These are phyloP conservation scores for Fusarium buharicum DNA, from an alignment of 2,329 filamentous ascomycete genomes.

Conservation along the genomic window DNA sequence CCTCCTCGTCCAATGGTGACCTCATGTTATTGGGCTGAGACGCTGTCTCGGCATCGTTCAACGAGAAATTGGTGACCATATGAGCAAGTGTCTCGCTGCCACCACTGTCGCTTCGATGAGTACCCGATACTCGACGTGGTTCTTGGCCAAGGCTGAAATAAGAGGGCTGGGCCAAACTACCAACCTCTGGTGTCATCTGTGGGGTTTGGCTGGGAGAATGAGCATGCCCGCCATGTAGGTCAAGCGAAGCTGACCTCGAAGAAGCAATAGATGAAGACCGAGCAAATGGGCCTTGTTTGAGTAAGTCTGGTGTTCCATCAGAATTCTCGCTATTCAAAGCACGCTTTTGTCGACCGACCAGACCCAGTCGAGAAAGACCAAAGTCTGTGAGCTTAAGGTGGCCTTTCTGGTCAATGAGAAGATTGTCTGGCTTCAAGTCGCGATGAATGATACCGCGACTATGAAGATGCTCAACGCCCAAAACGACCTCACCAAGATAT, in stretches of 20 bases:
- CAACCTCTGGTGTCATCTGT: conserved; percentile 79
- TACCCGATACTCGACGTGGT: conserved; percentile 73
- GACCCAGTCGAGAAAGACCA: conserved; percentile 94
- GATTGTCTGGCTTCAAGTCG: conserved; percentile 95
- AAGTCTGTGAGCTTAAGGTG: conserved; percentile 98
- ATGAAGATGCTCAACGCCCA: conserved; percentile 97
- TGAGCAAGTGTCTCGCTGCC: conserved; percentile 86
- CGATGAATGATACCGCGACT: conserved; percentile 95
- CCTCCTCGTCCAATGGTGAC: conserved; percentile 80
- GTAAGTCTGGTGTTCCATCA: conserved; percentile 89
- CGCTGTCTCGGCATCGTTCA: conserved; percentile 68
- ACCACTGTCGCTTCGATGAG: conserved; percentile 89
- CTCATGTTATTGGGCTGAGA: conserved; percentile 59
- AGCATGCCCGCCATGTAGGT: conserved; percentile 73
- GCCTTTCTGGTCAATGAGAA: conserved; percentile 95
- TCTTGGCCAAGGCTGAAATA: conserved; percentile 86
- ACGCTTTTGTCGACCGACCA: conserved; percentile 95
- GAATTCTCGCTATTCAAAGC: conserved; percentile 79
- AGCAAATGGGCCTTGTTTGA: conserved; percentile 92
- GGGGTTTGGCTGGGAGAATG: conserved; percentile 88
- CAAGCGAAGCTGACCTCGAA: conserved; percentile 92
- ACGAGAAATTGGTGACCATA: conserved; percentile 83
- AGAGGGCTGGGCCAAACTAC: conserved; percentile 80
- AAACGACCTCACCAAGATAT: conserved; percentile 93
- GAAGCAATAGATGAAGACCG: conserved; percentile 86